Base-by-base conservation (phyloP, 2,329 filamentous ascomycete species). In the Fusarium citri region DNA sequence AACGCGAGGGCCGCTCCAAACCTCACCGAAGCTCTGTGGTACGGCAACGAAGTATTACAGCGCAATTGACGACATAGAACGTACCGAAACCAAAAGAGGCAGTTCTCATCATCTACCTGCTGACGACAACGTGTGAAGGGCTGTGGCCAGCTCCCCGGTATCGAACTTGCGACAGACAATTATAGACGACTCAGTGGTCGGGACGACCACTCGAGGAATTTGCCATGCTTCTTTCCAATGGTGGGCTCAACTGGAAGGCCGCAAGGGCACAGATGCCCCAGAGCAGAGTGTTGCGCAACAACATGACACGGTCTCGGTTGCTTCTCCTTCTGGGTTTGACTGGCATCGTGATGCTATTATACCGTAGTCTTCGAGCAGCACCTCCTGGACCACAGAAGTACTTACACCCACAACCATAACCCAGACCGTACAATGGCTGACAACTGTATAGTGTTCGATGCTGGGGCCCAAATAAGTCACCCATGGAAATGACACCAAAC, bases 401-500 rank as follows among this genome's bases (percentile, higher is more conserved):
- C 49, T 63, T 46, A 48, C n/a, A 53, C 37, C 43, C 9, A 47
- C 37, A 37, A 37, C 8, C 23, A 40, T 42, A 48, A 18, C 37
- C 16, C 18, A n/a, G n/a, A 10, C 22, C 75, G 34, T 48, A 16
- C 23, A 31, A 20, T 63, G 37, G 45, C 64, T 74, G 53, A 72
- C 70, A 31, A 43, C 14, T 49, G 40, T 68, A 68, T 77, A 98
- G 95, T 82, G 98, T 97, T 82, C 97, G 97, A 83, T 99, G 96
- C 85, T 98, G 94, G 88, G 96, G 96, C 15, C 95, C 96, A 16
- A 89, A 92, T 25, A 98, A 97, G 84, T 89, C 96, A n/a, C 96
- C 96, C 55, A 97, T 97, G 90, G 90, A 96, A 71, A 97, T 99
- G 94, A 89, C 92, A 43, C 84, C 91, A 59, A 98, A 98, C 79